Evolutionary conservation across 352 stramenopile genomes (phyloP).

Genomic region (Plasmopara muralis): DNA sequence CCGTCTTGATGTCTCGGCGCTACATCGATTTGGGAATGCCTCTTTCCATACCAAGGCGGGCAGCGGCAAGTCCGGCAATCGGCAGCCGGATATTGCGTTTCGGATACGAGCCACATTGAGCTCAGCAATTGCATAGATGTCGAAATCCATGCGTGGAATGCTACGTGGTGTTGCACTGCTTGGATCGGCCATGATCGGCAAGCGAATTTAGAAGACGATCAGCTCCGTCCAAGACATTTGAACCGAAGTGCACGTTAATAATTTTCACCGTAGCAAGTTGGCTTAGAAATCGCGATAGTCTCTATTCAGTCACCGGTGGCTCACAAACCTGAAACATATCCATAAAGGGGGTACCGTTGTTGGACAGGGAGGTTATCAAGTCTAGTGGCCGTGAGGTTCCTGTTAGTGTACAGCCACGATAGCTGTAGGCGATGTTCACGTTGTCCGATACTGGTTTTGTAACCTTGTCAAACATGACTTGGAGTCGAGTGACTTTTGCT

Average conservation of each 20-base stretch:
- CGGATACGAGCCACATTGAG: background rate
- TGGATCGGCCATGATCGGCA: background rate
- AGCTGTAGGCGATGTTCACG: background rate
- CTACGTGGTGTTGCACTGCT: background rate
- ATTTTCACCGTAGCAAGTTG: background rate
- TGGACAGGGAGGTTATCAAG: background rate
- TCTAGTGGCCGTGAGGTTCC: background rate
- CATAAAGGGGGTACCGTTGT: background rate
- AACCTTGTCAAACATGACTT: background rate
- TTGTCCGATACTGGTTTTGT: background rate
- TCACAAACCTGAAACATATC: background rate
- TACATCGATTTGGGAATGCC: background rate
- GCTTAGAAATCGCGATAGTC: background rate
- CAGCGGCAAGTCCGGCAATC: background rate
- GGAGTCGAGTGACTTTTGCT: background rate
- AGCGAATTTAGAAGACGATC: slow-evolving; percentile 4
- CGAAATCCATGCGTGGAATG: background rate
- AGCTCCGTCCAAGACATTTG: slow-evolving; percentile 26
- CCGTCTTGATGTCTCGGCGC: background rate
- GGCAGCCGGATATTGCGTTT: background rate
- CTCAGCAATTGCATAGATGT: background rate
- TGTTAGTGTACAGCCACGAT: background rate
- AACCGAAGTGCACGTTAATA: background rate
- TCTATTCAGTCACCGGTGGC: background rate
- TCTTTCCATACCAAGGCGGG: background rate